Percentiles rank a stretch among this genome's conserved stretches.
Conservation (phyloP, 164 flowering plant species). For the Chimonanthus salicifolius region DNA sequence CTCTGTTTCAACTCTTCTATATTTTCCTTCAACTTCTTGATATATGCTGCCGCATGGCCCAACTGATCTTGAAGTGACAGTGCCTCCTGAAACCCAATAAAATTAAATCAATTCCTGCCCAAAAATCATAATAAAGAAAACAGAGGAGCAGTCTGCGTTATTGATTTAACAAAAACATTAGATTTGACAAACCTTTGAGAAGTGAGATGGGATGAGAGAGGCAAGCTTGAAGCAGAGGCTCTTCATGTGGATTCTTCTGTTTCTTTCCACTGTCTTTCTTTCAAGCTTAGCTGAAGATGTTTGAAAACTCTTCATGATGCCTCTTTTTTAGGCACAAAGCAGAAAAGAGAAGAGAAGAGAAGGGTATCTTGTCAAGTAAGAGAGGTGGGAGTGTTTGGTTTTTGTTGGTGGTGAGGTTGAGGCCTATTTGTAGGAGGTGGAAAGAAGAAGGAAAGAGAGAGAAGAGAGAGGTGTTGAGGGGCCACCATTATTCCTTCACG, state of each 20-base stretch:
- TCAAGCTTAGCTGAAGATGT: slow-evolving; percentile 20
- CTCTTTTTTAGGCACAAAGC: not conserved
- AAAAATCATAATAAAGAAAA: no score
- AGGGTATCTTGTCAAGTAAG: no score
- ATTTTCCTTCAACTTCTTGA: slow-evolving; percentile 22
- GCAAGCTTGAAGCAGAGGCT: slow-evolving; percentile 36
- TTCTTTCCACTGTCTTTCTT: slow-evolving; percentile 39
- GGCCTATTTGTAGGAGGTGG: no score
- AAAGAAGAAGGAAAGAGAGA: no score
- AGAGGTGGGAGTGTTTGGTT: no score
- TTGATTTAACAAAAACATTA: no score
- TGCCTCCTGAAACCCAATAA: slow-evolving; percentile 12
- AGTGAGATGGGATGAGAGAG: slow-evolving; percentile 32
- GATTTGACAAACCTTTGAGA: slow-evolving; percentile 21
- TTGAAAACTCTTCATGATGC: slow-evolving; percentile 12
- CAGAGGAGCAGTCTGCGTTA: not conserved
- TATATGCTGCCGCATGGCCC: slow-evolving; percentile 29
- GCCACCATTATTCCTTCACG: no score
- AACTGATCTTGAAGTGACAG: slow-evolving; percentile 31
- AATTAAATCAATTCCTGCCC: not conserved
- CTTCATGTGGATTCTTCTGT: slow-evolving; percentile 46
- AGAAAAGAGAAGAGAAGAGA: no score
- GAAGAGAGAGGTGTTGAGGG: no score
- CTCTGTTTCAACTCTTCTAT: slow-evolving; percentile 27
- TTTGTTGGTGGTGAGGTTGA: no score